These are phyloP conservation scores for Venturia carpophila DNA, from an alignment of 2,329 filamentous ascomycete species.

Conservation along the genomic window DNA sequence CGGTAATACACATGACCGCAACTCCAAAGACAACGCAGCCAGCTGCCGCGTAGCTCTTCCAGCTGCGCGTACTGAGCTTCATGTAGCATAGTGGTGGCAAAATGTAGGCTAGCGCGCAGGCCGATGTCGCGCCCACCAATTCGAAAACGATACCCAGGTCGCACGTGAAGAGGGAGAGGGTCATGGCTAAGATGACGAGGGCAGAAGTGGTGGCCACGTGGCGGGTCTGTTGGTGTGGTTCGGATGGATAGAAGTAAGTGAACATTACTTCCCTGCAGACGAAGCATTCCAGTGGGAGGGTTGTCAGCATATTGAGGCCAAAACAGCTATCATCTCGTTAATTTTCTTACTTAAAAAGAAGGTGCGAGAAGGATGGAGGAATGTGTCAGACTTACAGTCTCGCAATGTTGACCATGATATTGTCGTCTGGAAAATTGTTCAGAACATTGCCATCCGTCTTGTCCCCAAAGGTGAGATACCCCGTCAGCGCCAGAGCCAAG, in stretches of 20 bases:
- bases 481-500: slow-evolving; percentile 75
- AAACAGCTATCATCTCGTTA: slow-evolving; percentile 55
- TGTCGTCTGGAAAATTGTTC: slow-evolving; percentile 91
- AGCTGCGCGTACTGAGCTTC: slow-evolving; percentile 72
- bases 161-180: slow-evolving; percentile 74
- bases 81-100: slow-evolving; percentile 92
- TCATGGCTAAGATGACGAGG: slow-evolving; percentile 72
- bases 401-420: slow-evolving; percentile 88
- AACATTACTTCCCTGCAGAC: slow-evolving; percentile 96
- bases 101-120: slow-evolving; percentile 90
- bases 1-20: slow-evolving; percentile 71
- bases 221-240: slow-evolving; percentile 69
- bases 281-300: slow-evolving; percentile 90
- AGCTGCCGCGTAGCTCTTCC: slow-evolving; percentile 63
- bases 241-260: slow-evolving; percentile 62
- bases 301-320: slow-evolving; percentile 97
- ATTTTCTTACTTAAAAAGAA: slow-evolving; percentile 3
- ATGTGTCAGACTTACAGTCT: slow-evolving; percentile 50
- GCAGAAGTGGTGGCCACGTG: slow-evolving; percentile 80
- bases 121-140: slow-evolving; percentile 89
- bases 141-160: slow-evolving; percentile 94
- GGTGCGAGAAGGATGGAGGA: not conserved
- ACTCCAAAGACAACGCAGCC: slow-evolving; percentile 71
- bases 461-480: slow-evolving; percentile 89
- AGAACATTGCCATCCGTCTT: slow-evolving; percentile 90